Conservation (phyloP, 2,329 filamentous ascomycete species). For the Penicillium sp. region DNA sequence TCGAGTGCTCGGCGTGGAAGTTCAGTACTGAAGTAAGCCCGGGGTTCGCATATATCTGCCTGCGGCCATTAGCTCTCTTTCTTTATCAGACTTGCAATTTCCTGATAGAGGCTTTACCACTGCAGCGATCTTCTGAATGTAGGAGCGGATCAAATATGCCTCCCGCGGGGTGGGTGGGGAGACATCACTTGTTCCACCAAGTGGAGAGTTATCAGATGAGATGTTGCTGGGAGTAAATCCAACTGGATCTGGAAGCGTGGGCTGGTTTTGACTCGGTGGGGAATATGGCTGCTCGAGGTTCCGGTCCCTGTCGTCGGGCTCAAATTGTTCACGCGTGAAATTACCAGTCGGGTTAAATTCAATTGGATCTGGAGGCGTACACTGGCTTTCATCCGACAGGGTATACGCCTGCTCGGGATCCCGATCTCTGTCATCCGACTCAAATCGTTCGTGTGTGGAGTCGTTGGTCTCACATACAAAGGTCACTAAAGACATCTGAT, state of each 20-base stretch:
- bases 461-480: conserved; percentile 5
- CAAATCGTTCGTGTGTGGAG: not conserved
- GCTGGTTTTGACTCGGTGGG: not conserved
- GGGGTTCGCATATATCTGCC: conserved; percentile 36
- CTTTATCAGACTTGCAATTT: not conserved
- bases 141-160: conserved; percentile 11
- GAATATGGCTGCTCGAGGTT: not conserved
- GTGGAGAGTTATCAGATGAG: not conserved
- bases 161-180: conserved; percentile 1
- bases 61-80: conserved; percentile 9
- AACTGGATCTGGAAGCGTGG: not conserved
- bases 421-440: too few species aligned
- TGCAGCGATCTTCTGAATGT: conserved; percentile 11
- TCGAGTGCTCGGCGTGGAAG: conserved; percentile 47
- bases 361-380: too few species aligned
- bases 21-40: conserved; percentile 44
- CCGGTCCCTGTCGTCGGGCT: not conserved
- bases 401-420: too few species aligned
- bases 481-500: conserved; percentile 2
- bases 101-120: not conserved
- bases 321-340: not conserved
- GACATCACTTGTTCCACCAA: not conserved
- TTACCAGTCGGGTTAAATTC: too few species aligned
- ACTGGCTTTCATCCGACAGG: too few species aligned
- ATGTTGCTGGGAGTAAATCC: not conserved